Conservation (phyloP, 805 yeast species). For the Yarrowia hollandica region DNA sequence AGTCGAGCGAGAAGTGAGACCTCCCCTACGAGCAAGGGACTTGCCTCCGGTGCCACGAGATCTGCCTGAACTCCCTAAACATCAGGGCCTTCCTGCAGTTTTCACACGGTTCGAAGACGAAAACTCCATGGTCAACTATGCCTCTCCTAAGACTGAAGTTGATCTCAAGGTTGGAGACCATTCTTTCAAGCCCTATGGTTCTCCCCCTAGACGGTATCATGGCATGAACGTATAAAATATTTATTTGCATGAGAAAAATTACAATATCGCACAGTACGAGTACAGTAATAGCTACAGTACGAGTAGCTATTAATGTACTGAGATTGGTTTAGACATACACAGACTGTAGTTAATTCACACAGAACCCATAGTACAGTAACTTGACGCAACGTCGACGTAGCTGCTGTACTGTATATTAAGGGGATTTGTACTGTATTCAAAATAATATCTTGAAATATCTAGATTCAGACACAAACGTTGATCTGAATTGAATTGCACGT, state of each 20-base stretch:
- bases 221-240: constrained; percentile 30
- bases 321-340: too few relatives aligned
- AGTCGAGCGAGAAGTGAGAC: background rate
- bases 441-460: too few relatives aligned
- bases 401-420: too few relatives aligned
- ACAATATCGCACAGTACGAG: too few relatives aligned
- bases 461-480: background rate
- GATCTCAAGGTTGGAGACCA: constrained; percentile 30
- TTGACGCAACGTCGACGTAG: too few relatives aligned
- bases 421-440: too few relatives aligned
- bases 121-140: constrained; percentile 22
- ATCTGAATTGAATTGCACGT: constrained; percentile 7
- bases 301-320: too few relatives aligned
- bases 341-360: background rate
- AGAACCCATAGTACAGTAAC: too few relatives aligned
- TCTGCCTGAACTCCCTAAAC: background rate
- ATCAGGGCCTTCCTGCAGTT: constrained; percentile 11
- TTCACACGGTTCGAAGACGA: constrained; percentile 27
- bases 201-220: constrained; percentile 32
- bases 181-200: constrained; percentile 33
- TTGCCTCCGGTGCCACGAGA: constrained; percentile 12
- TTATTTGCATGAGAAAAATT: constrained; percentile 12
- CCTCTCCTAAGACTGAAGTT: background rate
- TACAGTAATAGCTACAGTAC: too few relatives aligned
- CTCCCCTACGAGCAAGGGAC: background rate